Conservation (phyloP, 441 rosid genomes). For the Isatis lusitanica region DNA sequence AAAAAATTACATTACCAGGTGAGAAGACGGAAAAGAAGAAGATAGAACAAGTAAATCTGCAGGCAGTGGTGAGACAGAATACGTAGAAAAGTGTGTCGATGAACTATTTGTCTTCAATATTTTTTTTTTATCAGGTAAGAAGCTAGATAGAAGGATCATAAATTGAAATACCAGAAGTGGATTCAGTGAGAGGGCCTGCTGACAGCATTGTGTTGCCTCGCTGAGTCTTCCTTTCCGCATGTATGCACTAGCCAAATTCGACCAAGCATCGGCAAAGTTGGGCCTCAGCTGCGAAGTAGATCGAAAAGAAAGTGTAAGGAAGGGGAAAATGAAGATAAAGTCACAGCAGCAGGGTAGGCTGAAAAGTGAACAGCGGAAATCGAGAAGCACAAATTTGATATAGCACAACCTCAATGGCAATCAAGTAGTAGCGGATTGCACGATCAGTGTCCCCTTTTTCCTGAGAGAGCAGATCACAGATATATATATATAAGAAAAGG, state of each 20-base stretch:
- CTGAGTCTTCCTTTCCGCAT: constrained; percentile 92
- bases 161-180: constrained; percentile 71
- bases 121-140: background rate
- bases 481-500: background rate
- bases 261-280: constrained; percentile 98
- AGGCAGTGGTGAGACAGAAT: background rate
- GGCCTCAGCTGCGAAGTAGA: constrained; percentile 75
- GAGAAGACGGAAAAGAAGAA: constrained; percentile 12
- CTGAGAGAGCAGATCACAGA: constrained; percentile 46
- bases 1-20: constrained; percentile 21
- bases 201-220: constrained; percentile 95
- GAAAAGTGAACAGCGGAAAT: background rate
- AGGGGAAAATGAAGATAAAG: background rate
- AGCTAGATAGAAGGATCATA: background rate
- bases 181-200: constrained; percentile 86
- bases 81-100: background rate
- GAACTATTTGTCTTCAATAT: background rate
- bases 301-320: constrained; percentile 18
- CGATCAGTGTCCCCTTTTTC: constrained; percentile 95
- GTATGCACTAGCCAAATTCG: constrained; percentile 96
- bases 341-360: background rate
- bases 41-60: background rate
- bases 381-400: constrained; percentile 3
- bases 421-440: constrained; percentile 86
- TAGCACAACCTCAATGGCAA: constrained; percentile 89